Evolutionary conservation across 371 early-diverging fungal genomes (phyloP).

Genomic region (Capillidium heterosporum): DNA sequence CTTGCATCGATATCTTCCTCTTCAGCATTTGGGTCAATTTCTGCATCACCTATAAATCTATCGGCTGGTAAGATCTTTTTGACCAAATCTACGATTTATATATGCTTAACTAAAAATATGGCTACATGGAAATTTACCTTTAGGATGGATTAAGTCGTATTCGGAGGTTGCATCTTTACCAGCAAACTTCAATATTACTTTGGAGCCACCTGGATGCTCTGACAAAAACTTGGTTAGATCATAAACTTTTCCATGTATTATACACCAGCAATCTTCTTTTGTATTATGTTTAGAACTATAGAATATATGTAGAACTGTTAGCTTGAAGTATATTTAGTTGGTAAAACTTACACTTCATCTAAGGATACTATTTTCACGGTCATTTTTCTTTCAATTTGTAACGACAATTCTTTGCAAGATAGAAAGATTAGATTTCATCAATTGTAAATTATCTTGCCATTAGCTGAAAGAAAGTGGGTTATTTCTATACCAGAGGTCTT

Average conservation of each 20-base stretch:
- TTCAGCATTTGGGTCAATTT: constrained; percentile 18
- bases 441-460: no score
- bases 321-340: neutral
- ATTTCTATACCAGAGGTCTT: no score
- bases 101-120: neutral
- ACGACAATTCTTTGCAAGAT: no score
- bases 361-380: neutral
- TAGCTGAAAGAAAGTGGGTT: no score
- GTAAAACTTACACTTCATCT: neutral
- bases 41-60: constrained; percentile 22
- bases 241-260: constrained; percentile 58
- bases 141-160: constrained; percentile 50
- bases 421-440: no score
- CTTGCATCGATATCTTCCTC: constrained; percentile 10
- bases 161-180: constrained; percentile 70
- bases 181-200: constrained; percentile 38
- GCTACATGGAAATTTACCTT: neutral
- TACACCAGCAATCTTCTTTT: constrained; percentile 48
- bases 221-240: constrained; percentile 32
- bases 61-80: constrained; percentile 27
- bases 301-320: neutral
- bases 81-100: constrained; percentile 24
- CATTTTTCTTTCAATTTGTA: neutral
- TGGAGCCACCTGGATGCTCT: constrained; percentile 42
- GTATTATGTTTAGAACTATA: constrained; percentile 26